A percentile compares a stretch with the other conserved stretches of the same genome.
Conservation (phyloP, 805 yeast genomes). For the Starmerella bombi region DNA sequence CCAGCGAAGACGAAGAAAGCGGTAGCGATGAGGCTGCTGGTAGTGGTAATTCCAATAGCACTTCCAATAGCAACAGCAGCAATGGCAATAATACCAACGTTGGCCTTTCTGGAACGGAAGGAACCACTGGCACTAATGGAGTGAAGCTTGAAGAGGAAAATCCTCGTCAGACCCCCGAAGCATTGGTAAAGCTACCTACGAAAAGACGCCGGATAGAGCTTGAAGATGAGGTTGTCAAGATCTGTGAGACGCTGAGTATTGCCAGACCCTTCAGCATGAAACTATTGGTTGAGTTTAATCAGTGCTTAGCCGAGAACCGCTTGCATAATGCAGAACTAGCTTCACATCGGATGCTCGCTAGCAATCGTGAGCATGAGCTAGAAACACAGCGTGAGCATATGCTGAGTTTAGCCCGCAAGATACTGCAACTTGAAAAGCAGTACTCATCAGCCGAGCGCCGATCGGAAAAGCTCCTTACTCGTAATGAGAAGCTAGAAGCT, state of each 20-base stretch:
- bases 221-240: conserved; percentile 4
- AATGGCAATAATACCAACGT: not conserved
- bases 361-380: conserved; percentile 33
- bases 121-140: not conserved
- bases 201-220: conserved; percentile 12
- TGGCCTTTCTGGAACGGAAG: no score
- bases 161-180: conserved; percentile 18
- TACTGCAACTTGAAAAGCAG: conserved; percentile 27
- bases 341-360: conserved; percentile 32
- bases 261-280: conserved; percentile 5
- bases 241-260: conserved; percentile 4
- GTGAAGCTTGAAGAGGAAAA: conserved; percentile 1
- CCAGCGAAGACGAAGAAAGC: conserved; percentile 15
- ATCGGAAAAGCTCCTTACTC: conserved; percentile 20
- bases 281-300: conserved; percentile 11
- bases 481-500: conserved; percentile 18
- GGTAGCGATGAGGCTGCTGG: not conserved
- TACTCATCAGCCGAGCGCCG: conserved; percentile 20
- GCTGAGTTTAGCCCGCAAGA: conserved; percentile 35
- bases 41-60: not conserved
- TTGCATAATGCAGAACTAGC: conserved; percentile 36
- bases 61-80: not conserved
- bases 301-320: conserved; percentile 32
- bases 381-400: conserved; percentile 35
- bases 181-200: conserved; percentile 1